Evolutionary conservation across 1,139 yeast genomes (phyloP), one percentile per base, ranked within the genome.

Genomic region (Lodderomyces theae): DNA sequence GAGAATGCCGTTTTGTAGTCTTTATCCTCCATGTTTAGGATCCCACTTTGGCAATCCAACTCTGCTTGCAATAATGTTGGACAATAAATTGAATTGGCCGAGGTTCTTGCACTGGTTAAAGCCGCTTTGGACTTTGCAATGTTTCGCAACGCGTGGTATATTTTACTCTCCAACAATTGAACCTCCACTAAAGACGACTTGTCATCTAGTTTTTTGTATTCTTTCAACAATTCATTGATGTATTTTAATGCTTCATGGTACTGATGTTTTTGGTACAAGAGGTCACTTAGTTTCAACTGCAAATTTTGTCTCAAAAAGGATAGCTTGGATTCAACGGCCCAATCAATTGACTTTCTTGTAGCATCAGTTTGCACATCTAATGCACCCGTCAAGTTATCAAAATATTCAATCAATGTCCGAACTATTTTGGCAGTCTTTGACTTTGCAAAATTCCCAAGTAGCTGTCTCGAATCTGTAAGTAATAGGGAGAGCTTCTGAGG

Each of bases 1-100:
- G 97, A 89, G 57, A 79, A 94, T 8, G 97, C 96, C 5, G 98
- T 94, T 59, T 88, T 86, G 68, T 87, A 94, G 63, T 94, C 99
- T 60, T 86, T 86, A 55, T 94, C 98, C 63, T 94, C 97, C 25
- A 97, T 95, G 64, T 92, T 95, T 50, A 94, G 75, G 43, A 92
- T 82, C 51, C 99, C 99, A 60, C 95, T 83, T 82, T 90, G 92
- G 65, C 89, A 79, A 61, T 94, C 98, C 45, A 94, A 74, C 57
- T 89, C 95, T 1, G 98, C 98, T 64, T 94, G 96, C 54, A 86
- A 78, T 39, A 83, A 71, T n/a, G 97, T 88, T 9, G 97, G 96
- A 53, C 96, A 87, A 66, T 90, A 94, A 43, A 94, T 88, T 30
- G 97, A 79, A 61, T 92, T 94, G 12, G 98, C 98, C 5, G 95